Evolutionary conservation across 352 stramenopile genomes (phyloP), one percentile per base, ranked within the genome.

Genomic region (Plasmopara muralis): DNA sequence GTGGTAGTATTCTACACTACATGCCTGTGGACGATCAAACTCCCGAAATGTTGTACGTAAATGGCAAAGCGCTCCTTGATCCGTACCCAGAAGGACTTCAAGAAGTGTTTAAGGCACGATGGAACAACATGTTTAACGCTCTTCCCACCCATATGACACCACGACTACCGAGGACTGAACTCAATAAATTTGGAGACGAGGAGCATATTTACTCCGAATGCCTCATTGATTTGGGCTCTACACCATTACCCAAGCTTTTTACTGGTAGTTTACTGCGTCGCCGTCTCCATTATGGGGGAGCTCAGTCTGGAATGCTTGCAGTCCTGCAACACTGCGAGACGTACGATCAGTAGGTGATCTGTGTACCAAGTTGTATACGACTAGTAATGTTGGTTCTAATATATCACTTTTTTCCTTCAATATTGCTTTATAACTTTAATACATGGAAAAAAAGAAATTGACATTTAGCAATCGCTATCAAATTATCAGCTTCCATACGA

Each of bases 81-180:
- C 50, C 57, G 25, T 60, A 64, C 35, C 57, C 57, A 10, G 39
- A 64, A 48, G 57, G 57, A 13, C 46, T 60, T 28, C 41, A 58
- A 8, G 37, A 59, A 50, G 31, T 49, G 8, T 49, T 14, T 6
- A 49, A 48, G 12, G 28, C 50, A 12, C 50, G 39, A 44, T 60
- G 56, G 50, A 63, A 63, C 44, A 63, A 63, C 33, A 63, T 63
- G 55, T 62, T 58, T 14, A 63, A 63, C 15, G 28, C 50, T 14
- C 33, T 55, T 7, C 50, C 56, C 12, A 60, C 56, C 7, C 50
- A 64, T 39, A 64, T 64, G 50, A 64, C 56, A 20, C 57, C 57
- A 28, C 50, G 57, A 13, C 41, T 40, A 45, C 51, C 50, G n/a
- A 42, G 57, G 28, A 55, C 51, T 29, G 50, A 37, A 0, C 43